Evolutionary conservation across 345 rosid species (phyloP), one percentile per base, ranked within the genome.

Genomic region (Corymbia maculata): DNA sequence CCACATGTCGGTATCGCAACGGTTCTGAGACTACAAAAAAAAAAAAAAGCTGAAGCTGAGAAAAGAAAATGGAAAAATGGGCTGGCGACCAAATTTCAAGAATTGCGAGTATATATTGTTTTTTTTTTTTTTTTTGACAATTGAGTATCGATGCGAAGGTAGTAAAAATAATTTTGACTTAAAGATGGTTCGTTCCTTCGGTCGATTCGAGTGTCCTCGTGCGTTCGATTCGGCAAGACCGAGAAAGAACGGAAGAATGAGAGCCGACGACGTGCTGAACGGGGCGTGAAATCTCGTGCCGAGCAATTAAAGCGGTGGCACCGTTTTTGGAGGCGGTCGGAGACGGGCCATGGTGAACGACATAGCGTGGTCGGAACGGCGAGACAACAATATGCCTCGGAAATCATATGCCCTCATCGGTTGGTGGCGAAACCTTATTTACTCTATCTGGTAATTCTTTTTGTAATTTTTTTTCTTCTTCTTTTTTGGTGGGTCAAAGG

Each of bases 1-100:
- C 90, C 97, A 96, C 95, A 88, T 95, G 94, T 97, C 99, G 1
- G 93, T 93, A 88, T 97, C 99, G 9, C 99, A 98, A 90, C 97
- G 99, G 92, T 98, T 94, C 91, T 98, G 88, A 89, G 7, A 88
- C 16, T n/a, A n/a, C n/a, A n/a, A n/a, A 36, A 36, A 55, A 28
- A 55, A 28, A 55, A 55, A 28, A 2, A 22, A 7, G 21, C 8
- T 52, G 22, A 36, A 86, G 49, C 51, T 52, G 2, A 24, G 7
- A 47, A 45, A 36, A 21, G 51, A 79, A 21, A 51, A 42, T 9
- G 26, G n/a, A 49, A 79, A 12, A 52, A 51, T 5, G 19, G 13
- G 68, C 64, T 52, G 26, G 57, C 7, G 85, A 85, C 51, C 49
- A 75, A 79, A 52, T 85, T 68, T 30, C 53, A 75, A 85, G n/a